These are phyloP conservation scores for Metarhizium robertsii DNA, from an alignment of 2,329 filamentous ascomycete species.

Conservation along the genomic window DNA sequence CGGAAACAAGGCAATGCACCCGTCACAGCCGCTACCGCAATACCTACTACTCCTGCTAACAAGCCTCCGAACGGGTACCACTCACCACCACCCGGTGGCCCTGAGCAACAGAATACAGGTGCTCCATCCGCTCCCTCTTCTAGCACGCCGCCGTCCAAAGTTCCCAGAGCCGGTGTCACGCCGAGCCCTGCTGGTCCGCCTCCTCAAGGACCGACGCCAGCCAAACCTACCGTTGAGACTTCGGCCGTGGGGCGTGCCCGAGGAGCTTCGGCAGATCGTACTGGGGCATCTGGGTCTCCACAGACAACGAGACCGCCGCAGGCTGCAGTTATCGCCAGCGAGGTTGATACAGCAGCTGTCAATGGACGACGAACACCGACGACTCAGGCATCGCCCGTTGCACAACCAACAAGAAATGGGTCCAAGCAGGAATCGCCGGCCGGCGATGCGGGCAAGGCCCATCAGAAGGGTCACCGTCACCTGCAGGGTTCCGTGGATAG, in stretches of 20 bases:
- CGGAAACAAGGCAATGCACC: slow-evolving; percentile 2
- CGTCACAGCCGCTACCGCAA: not conserved
- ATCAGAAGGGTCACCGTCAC: slow-evolving; percentile 26
- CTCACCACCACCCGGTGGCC: slow-evolving; percentile 26
- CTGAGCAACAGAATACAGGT: slow-evolving; percentile 26
- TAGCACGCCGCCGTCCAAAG: slow-evolving; percentile 25
- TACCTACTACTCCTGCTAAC: slow-evolving; percentile 16
- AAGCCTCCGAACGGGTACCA: slow-evolving; percentile 32
- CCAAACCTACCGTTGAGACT: slow-evolving; percentile 34
- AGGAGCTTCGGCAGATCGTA: slow-evolving; percentile 40
- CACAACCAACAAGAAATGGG: slow-evolving; percentile 31
- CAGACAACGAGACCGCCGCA: slow-evolving; percentile 9
- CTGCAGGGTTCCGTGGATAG: slow-evolving; percentile 62
- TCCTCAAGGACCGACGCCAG: slow-evolving; percentile 43
- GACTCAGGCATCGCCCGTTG: slow-evolving; percentile 34
- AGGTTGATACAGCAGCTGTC: slow-evolving; percentile 38
- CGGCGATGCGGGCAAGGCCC: slow-evolving; percentile 22
- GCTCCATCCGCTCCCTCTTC: slow-evolving; percentile 7
- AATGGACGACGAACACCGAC: slow-evolving; percentile 59
- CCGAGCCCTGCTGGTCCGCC: slow-evolving; percentile 39
- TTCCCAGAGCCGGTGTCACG: slow-evolving; percentile 18
- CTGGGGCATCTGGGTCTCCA: slow-evolving; percentile 27
- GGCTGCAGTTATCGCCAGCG: slow-evolving; percentile 32
- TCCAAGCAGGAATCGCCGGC: slow-evolving; percentile 26
- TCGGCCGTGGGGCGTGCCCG: slow-evolving; percentile 33